Percentiles rank a stretch among this genome's conserved stretches.
Conservation (phyloP, 2,329 filamentous ascomycete species). For the Colletotrichum cuscutae region DNA sequence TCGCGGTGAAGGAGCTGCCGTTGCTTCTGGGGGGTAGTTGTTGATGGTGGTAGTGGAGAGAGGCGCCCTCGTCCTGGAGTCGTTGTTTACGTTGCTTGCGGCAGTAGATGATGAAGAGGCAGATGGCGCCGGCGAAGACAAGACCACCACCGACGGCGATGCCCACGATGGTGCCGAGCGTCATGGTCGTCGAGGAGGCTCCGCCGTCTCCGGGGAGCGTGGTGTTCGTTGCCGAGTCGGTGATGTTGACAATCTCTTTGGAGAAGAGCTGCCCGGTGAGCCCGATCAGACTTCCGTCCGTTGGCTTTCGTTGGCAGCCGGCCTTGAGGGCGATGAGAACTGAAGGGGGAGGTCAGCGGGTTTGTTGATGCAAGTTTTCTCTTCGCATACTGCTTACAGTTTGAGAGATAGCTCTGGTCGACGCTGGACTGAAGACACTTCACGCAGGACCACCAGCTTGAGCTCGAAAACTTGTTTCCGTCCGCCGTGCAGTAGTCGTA, state of each 20-base stretch:
- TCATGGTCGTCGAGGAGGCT: slow-evolving; percentile 47
- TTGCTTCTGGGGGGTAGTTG: slow-evolving; percentile 24
- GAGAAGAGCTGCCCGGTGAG: slow-evolving; percentile 57
- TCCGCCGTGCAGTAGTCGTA: slow-evolving; percentile 56
- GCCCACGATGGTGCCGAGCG: slow-evolving; percentile 62
- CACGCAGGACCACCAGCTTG: slow-evolving; percentile 49
- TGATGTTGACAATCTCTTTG: slow-evolving; percentile 50
- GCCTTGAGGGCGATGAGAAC: slow-evolving; percentile 59
- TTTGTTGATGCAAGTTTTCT: no score
- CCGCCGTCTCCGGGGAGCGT: slow-evolving; percentile 40
- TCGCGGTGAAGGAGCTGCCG: slow-evolving; percentile 35
- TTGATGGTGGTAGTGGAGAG: slow-evolving; percentile 20
- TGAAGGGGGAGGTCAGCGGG: slow-evolving; percentile 38
- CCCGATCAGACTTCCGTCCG: slow-evolving; percentile 48
- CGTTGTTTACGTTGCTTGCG: slow-evolving; percentile 49
- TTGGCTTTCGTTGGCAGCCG: slow-evolving; percentile 58
- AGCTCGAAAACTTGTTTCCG: slow-evolving; percentile 44
- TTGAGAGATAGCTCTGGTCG: slow-evolving; percentile 56
- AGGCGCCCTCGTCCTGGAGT: slow-evolving; percentile 38
- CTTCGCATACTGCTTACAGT: slow-evolving; percentile 51
- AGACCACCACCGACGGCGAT: slow-evolving; percentile 60
- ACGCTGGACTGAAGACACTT: slow-evolving; percentile 54
- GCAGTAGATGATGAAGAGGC: slow-evolving; percentile 60
- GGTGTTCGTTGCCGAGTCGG: slow-evolving; percentile 39
- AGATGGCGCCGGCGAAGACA: slow-evolving; percentile 52